Percentiles rank a stretch among this genome's conserved stretches.
Conservation (phyloP, 257 asterid species). For the Marsdenia floribunda region DNA sequence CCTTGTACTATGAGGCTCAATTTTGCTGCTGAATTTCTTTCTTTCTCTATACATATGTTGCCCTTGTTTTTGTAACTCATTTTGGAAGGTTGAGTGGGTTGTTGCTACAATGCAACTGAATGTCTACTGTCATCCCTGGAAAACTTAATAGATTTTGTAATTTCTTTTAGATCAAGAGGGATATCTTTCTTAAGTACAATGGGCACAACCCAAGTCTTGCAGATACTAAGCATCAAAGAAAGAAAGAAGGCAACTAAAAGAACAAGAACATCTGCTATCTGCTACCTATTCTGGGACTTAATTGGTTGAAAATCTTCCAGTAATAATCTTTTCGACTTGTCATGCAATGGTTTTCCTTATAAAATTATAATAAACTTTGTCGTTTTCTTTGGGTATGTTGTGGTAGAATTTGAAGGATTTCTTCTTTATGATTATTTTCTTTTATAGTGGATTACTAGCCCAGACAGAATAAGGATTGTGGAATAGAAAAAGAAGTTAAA, state of each 20-base stretch:
- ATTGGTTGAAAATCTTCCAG: not conserved
- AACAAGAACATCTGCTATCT: not conserved
- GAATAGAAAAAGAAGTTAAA: not conserved
- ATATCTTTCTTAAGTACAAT: not conserved
- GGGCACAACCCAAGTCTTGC: not conserved
- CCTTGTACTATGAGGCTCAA: not conserved
- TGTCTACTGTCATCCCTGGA: not conserved
- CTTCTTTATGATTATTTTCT: not conserved
- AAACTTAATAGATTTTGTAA: not conserved
- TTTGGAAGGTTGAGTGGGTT: not conserved
- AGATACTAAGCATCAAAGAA: not conserved
- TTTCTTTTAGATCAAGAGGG: not conserved
- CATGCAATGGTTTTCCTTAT: not conserved
- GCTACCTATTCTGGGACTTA: not conserved
- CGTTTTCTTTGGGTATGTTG: not conserved
- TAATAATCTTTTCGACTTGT: too few relatives aligned
- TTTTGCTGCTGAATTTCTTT: not conserved
- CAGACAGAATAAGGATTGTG: not conserved
- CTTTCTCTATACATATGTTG: not conserved
- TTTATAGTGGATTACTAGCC: too few relatives aligned
- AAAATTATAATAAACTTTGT: too few relatives aligned
- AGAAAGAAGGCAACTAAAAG: not conserved
- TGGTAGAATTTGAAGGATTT: not conserved
- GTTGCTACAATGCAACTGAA: not conserved
- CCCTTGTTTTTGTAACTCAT: not conserved